Conservation (phyloP, 148 eudicot species). For the Drosera capensis region DNA sequence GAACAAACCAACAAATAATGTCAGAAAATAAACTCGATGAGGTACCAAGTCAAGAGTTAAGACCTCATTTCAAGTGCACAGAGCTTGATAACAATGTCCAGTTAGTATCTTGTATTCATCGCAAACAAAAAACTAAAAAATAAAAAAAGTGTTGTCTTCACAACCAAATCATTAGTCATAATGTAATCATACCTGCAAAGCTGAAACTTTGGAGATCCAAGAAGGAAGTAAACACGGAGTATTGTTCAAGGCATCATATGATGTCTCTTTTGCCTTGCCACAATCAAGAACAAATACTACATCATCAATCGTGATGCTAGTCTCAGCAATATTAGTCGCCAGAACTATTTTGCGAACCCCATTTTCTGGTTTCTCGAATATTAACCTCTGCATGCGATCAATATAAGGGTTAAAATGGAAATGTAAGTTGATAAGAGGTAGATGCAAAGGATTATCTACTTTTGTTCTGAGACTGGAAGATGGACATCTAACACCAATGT, state of each 20-base stretch:
- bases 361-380: constrained; percentile 78
- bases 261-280: constrained; percentile 99
- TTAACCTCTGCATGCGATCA: constrained; percentile 50
- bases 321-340: constrained; percentile 98
- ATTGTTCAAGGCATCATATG: constrained; percentile 92
- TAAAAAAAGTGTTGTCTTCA: too few relatives aligned
- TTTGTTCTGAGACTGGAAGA: too few relatives aligned
- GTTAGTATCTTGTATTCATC: too few relatives aligned
- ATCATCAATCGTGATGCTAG: constrained; percentile 98
- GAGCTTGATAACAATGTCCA: too few relatives aligned
- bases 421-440: too few relatives aligned
- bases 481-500: too few relatives aligned
- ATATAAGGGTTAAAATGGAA: constrained; percentile 1
- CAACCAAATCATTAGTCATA: constrained; percentile 4
- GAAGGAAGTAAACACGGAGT: constrained; percentile 94
- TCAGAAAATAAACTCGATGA: too few relatives aligned
- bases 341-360: constrained; percentile 83
- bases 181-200: constrained; percentile 67
- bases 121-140: too few relatives aligned
- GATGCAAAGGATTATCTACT: too few relatives aligned
- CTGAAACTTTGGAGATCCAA: constrained; percentile 98
- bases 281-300: constrained; percentile 91
- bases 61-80: too few relatives aligned
- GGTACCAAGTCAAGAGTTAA: too few relatives aligned
- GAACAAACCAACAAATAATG: too few relatives aligned